phyloP scores from a whole-genome alignment of 2,329 filamentous ascomycete genomes.

The Zymoseptoria ardabiliae region DNA sequence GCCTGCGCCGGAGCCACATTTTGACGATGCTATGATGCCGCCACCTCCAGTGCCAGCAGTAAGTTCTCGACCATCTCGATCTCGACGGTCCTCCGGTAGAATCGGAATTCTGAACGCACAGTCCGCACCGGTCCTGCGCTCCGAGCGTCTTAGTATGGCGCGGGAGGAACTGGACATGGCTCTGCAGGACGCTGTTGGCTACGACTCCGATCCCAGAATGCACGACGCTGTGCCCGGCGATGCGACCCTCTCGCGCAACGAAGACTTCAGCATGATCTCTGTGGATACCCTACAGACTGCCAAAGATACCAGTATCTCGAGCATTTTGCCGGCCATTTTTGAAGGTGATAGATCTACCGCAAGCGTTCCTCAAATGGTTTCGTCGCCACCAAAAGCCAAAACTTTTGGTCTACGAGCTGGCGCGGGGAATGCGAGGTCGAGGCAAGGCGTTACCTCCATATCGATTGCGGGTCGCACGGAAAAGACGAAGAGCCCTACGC shows the following conservation, averaged over 20 bases:
- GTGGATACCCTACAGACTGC: conserved; percentile 38
- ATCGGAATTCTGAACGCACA: conserved; percentile 10
- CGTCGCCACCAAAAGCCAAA: conserved; percentile 24
- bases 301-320: conserved; percentile 17
- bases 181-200: conserved; percentile 25
- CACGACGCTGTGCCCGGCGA: conserved; percentile 30
- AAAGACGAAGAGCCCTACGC: not conserved
- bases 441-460: not conserved
- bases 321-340: conserved; percentile 5
- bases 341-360: conserved; percentile 12
- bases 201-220: conserved; percentile 6
- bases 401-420: conserved; percentile 14
- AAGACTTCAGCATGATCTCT: conserved; percentile 47
- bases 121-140: conserved; percentile 12
- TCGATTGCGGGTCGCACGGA: not conserved
- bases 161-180: conserved; percentile 26
- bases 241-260: conserved; percentile 40
- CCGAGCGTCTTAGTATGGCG: conserved; percentile 22
- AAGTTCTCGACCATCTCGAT: not conserved
- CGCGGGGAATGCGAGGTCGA: conserved; percentile 7
- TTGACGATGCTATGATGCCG: not conserved
- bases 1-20: not conserved
- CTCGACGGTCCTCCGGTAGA: conserved; percentile 10
- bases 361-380: conserved; percentile 25
- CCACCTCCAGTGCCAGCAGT: conserved; percentile 5